Percentiles rank a stretch among this genome's conserved stretches.
Evolutionary conservation across 2,329 filamentous ascomycete genomes (phyloP).

Genomic region (Trichoderma citrinoviride): DNA sequence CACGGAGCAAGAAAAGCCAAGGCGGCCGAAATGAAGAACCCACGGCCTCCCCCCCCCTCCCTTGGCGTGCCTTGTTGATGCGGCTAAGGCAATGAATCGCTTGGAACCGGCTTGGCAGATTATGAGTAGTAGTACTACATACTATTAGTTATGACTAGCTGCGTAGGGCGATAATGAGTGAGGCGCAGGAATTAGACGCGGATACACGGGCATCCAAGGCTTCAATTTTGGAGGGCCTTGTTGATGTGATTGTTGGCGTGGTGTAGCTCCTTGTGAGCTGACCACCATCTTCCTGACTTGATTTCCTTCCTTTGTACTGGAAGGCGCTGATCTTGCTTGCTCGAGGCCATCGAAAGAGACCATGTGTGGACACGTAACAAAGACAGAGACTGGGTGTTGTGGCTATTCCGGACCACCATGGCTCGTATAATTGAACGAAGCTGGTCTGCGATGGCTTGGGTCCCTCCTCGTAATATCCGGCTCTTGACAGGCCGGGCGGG

Average conservation of each 20-base stretch:
- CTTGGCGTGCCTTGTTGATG: background rate
- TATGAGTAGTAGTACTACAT: no score
- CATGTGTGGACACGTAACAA: background rate
- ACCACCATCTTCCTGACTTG: constrained; percentile 3
- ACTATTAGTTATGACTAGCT: no score
- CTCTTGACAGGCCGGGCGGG: background rate
- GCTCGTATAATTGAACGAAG: background rate
- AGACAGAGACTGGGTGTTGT: background rate
- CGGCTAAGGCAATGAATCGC: background rate
- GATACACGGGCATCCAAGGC: background rate
- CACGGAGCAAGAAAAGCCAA: constrained; percentile 9
- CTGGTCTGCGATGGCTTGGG: background rate
- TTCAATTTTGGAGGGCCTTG: background rate
- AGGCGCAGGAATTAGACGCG: background rate
- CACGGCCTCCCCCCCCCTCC: constrained; percentile 6
- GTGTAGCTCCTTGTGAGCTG: constrained; percentile 8
- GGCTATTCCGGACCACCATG: background rate
- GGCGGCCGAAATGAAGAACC: constrained; percentile 16
- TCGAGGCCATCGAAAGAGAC: background rate
- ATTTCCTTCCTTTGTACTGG: background rate
- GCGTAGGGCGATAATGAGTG: background rate
- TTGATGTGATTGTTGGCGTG: background rate
- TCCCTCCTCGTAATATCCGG: constrained; percentile 9
- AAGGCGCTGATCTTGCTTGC: no score
- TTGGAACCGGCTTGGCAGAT: background rate